Conservation (phyloP, 306 rosid species). For the Quercus parvula region DNA sequence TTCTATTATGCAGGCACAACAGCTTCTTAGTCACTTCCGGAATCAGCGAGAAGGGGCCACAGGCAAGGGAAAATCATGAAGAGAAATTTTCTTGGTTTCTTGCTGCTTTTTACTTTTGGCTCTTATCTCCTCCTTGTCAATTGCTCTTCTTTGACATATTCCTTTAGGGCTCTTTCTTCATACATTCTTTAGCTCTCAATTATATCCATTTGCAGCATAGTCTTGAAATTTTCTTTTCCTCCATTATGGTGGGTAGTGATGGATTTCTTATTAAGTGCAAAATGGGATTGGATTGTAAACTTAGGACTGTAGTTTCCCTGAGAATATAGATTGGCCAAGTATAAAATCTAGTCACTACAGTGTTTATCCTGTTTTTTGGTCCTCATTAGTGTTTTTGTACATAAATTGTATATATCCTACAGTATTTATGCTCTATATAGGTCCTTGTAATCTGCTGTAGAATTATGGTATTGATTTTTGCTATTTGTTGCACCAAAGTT, state of each 20-base stretch:
- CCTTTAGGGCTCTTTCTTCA: constrained; percentile 21
- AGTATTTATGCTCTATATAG: not conserved
- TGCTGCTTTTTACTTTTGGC: constrained; percentile 15
- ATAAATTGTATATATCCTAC: constrained; percentile 40
- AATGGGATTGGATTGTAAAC: constrained; percentile 22
- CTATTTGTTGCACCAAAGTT: not conserved
- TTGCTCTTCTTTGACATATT: constrained; percentile 6
- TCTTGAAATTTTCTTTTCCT: not conserved
- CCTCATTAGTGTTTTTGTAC: constrained; percentile 23
- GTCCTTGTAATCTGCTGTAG: constrained; percentile 8
- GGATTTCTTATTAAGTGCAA: constrained; percentile 19
- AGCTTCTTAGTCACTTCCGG: constrained; percentile 90
- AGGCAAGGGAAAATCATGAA: constrained; percentile 65
- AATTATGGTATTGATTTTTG: not conserved
- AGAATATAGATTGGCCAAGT: constrained; percentile 23
- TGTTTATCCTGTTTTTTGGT: constrained; percentile 10
- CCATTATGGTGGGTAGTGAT: constrained; percentile 16
- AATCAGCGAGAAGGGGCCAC: constrained; percentile 64
- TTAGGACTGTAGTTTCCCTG: constrained; percentile 16
- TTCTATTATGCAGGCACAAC: constrained; percentile 69
- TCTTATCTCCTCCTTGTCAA: not conserved
- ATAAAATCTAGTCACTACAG: constrained; percentile 7
- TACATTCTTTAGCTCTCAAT: constrained; percentile 44
- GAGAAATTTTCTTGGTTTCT: constrained; percentile 26
- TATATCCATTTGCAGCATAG: constrained; percentile 21